Percentiles rank a stretch among this genome's conserved stretches.
These are phyloP conservation scores for Candida sanyaensis DNA, from an alignment of 1,139 yeast species.

Conservation along the genomic window DNA sequence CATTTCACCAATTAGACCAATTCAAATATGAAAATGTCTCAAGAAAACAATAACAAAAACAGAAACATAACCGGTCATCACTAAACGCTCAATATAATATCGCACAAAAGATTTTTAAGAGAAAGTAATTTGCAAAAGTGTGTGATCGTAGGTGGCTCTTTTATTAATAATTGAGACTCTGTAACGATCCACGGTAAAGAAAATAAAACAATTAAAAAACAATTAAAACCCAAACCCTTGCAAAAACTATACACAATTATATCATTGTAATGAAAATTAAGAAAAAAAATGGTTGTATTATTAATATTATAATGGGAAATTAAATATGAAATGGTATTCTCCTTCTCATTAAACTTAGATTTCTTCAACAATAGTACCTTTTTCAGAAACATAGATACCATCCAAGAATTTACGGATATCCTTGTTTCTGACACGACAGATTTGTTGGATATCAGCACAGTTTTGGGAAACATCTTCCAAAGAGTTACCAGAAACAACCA, in stretches of 20 bases:
- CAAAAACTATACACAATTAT: constrained; percentile 5
- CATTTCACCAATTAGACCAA: too few species aligned
- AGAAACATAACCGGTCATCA: too few species aligned
- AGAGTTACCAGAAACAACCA: constrained; percentile 91
- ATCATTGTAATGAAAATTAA: constrained; percentile 14
- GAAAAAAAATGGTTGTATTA: constrained; percentile 9
- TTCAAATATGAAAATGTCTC: too few species aligned
- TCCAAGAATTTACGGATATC: constrained; percentile 99
- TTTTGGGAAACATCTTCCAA: constrained; percentile 97
- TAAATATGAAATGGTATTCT: neutral
- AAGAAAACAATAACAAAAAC: too few species aligned
- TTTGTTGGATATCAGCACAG: constrained; percentile 98
- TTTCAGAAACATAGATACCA: constrained; percentile 99
- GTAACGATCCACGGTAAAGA: constrained; percentile 47
- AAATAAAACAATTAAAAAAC: constrained; percentile 26
- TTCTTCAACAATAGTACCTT: constrained; percentile 81
- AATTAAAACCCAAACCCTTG: constrained; percentile 5
- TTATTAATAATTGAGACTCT: constrained; percentile 44
- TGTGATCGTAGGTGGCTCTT: constrained; percentile 65
- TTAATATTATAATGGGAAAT: neutral
- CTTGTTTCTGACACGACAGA: constrained; percentile 99
- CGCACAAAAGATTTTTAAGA: neutral
- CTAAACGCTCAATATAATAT: too few species aligned
- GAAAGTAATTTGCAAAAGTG: constrained; percentile 13
- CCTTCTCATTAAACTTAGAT: constrained; percentile 29